Evolutionary conservation across 306 rosid genomes (phyloP), one percentile per base, ranked within the genome.

Genomic region (Purshia tridentata): DNA sequence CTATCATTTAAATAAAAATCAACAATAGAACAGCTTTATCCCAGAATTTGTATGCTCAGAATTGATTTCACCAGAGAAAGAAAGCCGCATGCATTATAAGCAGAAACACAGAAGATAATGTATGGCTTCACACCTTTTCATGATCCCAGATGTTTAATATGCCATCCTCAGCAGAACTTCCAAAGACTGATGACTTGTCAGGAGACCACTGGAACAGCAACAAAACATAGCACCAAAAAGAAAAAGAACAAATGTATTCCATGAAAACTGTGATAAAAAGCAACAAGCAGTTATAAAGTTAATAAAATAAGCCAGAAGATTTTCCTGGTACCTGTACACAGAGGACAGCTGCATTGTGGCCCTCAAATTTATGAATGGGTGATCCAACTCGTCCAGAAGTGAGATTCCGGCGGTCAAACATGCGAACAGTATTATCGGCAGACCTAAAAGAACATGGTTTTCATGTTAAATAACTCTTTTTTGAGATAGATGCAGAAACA

Each of bases 131-230:
- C 55, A 94, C 99, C 97, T 89, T 94, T 77, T 91, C 99, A 71
- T 84, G 85, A 81, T 94, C 96, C 99, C 99, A 94, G 74, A 94
- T 82, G 84, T 94, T 91, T 13, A 94, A 79, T 69, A 94, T 73
- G 47, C 99, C 99, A 77, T 94, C 99, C 79, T 94, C 99, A 3
- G 99, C 99, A 63, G 99, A 88, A 73, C 99, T 94, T 81, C 99
- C 99, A 85, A 94, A 94, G 73, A 94, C 91, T 50, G 99, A 86
- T 48, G 99, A 76, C 80, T 91, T 94, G 83, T 94, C 96, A 13
- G 99, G 99, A 70, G 87, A 94, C 99, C 99, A 94, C 99, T 94
- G 90, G 74, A 85, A 67, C 18, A 81, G 54, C 59, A 42, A 60
- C 48, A 44, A 52, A 67, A 22, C 12, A 40, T 56, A 50, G 0